A percentile compares a stretch with the other conserved stretches of the same genome.
Evolutionary conservation across 805 yeast genomes (phyloP).

Genomic region (Saitoella complicata): DNA sequence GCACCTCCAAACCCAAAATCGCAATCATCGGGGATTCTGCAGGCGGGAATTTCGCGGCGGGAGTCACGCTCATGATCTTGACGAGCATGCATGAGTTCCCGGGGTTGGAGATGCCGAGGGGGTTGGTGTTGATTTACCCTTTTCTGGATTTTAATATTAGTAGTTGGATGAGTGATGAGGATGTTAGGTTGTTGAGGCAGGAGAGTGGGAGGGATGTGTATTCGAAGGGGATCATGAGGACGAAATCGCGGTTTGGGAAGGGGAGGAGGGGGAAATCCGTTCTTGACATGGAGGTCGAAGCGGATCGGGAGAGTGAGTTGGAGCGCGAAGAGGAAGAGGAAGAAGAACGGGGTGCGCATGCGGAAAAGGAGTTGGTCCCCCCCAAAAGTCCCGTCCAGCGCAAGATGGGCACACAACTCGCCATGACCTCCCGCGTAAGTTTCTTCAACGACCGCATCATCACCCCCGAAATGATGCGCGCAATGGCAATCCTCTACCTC

Average conservation of each 20-base stretch:
- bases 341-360: too few species aligned
- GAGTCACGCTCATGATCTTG: conserved; percentile 12
- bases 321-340: background rate
- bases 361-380: background rate
- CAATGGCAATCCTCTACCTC: conserved; percentile 17
- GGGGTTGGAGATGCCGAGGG: conserved; percentile 11
- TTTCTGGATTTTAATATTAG: conserved; percentile 17
- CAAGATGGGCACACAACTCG: conserved; percentile 11
- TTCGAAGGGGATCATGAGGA: conserved; percentile 10
- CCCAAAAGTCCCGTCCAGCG: conserved; percentile 1
- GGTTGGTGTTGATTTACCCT: conserved; percentile 17
- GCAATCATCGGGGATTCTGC: conserved; percentile 17
- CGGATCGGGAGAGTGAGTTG: conserved; percentile 3
- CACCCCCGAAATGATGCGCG: conserved; percentile 17
- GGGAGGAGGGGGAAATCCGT: conserved; percentile 7
- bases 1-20: conserved; percentile 11
- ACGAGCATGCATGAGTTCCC: conserved; percentile 1
- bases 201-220: conserved; percentile 12
- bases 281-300: background rate
- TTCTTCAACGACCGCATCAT: conserved; percentile 16
- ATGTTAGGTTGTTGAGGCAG: conserved; percentile 14
- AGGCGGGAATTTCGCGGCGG: conserved; percentile 18
- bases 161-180: conserved; percentile 16
- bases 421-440: conserved; percentile 19
- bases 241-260: conserved; percentile 12